Base-by-base conservation (phyloP, 1,139 yeast species). In the Meyerozyma athensensis region DNA sequence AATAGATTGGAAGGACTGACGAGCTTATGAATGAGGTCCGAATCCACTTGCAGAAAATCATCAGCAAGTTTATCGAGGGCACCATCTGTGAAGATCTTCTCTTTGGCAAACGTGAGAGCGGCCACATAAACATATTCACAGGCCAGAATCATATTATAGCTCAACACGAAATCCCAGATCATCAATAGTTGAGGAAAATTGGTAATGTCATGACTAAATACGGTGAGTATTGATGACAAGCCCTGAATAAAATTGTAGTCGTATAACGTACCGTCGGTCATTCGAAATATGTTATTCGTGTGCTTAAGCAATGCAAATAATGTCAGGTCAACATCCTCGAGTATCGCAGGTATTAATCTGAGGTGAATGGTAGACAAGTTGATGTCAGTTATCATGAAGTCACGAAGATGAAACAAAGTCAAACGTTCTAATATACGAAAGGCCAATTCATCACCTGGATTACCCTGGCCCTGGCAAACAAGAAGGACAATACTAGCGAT, bases 301-400 rank as follows among this genome's bases (percentile, higher is more conserved):
- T 61, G 59, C 30, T 65, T 65, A 13, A 86, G 51, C 16, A 77
- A 45, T 43, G 63, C 62, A 47, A 74, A 79, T n/a, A 86, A 54
- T 3, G 61, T 55, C 1, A 60, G 57, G 48, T 86, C 95, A 3
- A 68, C 62, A 3, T 53, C 50, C 30, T 66, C 67, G 8, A 87
- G 45, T 1, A 90, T 50, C 3, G 76, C 68, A 0, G 95, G 89
- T 3, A 92, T 74, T 17, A 89, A 56, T 23, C 65, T 60, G 39
- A 89, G 59, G 43, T 86, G 90, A 39, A 73, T 74, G 10, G 86
- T 58, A 1, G 95, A 73, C 10, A 86, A 74, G 30, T 73, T 72
- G 26, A 92, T 71, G 23, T 79, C 76, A 5, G 81, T 74, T 55
- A 86, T 69, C 95, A 90, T 84, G 54, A 80, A 92, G 58, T 92